These are phyloP conservation scores for Plenodomus tracheiphilus DNA, from an alignment of 2,329 filamentous ascomycete genomes.

Conservation along the genomic window DNA sequence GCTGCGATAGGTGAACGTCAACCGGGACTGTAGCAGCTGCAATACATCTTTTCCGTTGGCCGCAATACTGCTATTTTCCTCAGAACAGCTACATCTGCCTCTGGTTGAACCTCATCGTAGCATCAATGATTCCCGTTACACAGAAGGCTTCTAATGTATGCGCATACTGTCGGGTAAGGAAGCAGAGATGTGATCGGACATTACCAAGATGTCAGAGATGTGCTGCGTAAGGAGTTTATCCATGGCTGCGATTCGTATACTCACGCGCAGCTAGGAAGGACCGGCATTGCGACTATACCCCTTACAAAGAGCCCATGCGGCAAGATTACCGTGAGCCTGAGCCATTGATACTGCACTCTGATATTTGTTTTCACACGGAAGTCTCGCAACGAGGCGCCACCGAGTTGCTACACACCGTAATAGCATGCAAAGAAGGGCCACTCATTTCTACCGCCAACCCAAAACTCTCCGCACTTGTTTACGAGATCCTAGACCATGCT, in stretches of 20 bases:
- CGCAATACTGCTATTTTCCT: neutral
- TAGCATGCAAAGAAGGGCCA: neutral
- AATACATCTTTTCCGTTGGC: too few species aligned
- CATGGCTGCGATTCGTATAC: neutral
- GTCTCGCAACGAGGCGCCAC: constrained; percentile 6
- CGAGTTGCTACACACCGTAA: constrained; percentile 8
- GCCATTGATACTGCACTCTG: constrained; percentile 5
- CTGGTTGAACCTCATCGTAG: neutral
- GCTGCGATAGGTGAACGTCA: neutral
- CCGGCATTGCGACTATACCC: constrained; percentile 16
- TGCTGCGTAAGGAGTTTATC: constrained; percentile 5
- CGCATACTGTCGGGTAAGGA: constrained; percentile 15
- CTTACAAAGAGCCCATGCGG: constrained; percentile 6
- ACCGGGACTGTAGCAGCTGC: neutral
- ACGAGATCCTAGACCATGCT: constrained; percentile 5
- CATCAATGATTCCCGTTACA: neutral
- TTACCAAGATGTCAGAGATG: constrained; percentile 13
- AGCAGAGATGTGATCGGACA: constrained; percentile 15
- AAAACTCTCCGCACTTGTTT: constrained; percentile 7
- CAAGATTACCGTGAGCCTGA: neutral
- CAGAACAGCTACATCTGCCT: neutral
- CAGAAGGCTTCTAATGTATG: constrained; percentile 16
- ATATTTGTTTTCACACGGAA: constrained; percentile 8
- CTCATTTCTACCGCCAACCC: neutral
- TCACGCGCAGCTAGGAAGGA: constrained; percentile 4